A percentile compares a stretch with the other conserved stretches of the same genome.
phyloP scores from a whole-genome alignment of 352 stramenopile species.

The Globisporangium paddicum region DNA sequence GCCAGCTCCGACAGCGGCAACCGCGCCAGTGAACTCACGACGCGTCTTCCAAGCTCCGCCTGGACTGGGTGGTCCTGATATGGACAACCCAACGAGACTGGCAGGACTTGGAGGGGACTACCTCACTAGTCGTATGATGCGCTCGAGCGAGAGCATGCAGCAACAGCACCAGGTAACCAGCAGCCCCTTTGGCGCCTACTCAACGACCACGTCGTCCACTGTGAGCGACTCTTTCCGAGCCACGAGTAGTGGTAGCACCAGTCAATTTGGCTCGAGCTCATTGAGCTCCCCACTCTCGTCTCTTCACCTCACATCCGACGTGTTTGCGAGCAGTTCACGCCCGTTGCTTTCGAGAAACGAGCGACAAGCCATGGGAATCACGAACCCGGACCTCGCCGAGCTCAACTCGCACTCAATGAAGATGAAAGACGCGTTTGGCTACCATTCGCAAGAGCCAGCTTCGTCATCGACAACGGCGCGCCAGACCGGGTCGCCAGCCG shows the following conservation, averaged over 20 bases:
- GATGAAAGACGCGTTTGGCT: conserved; percentile 19
- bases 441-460: background rate
- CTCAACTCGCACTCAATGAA: conserved; percentile 66
- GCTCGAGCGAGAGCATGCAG: background rate
- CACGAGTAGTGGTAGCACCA: background rate
- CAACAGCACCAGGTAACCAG: conserved; percentile 1
- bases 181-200: conserved; percentile 2
- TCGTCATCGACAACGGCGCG: background rate
- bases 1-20: conserved; percentile 16
- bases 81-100: conserved; percentile 3
- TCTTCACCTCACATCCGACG: conserved; percentile 19
- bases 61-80: conserved; percentile 26
- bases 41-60: conserved; percentile 43
- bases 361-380: conserved; percentile 13
- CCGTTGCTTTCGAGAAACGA: conserved; percentile 8
- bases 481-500: background rate
- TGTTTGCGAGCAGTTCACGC: conserved; percentile 16
- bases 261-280: conserved; percentile 20
- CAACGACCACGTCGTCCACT: background rate
- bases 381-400: conserved; percentile 50
- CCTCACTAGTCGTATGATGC: background rate
- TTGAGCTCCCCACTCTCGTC: conserved; percentile 21
- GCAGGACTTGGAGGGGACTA: conserved; percentile 6
- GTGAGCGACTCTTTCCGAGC: conserved; percentile 14
- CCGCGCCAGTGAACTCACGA: conserved; percentile 23